Percentiles rank a stretch among this genome's conserved stretches.
These are phyloP conservation scores for Phytophthora fragariaefolia DNA, from an alignment of 352 stramenopile genomes.

Conservation along the genomic window DNA sequence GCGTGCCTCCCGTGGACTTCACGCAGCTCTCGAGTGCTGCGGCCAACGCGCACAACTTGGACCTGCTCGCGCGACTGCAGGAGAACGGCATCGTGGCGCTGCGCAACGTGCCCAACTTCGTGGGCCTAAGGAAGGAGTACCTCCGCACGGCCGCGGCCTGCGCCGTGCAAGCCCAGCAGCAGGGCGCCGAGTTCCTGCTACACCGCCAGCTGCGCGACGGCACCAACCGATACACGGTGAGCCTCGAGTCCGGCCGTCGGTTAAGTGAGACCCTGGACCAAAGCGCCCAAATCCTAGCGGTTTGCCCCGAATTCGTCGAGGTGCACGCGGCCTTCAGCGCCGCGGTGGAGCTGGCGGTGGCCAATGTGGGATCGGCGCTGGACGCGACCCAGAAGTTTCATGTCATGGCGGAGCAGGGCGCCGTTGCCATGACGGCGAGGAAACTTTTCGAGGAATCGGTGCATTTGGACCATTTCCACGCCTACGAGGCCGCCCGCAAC, in stretches of 20 bases:
- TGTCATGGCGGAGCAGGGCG: conserved; percentile 42
- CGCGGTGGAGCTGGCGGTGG: conserved; percentile 60
- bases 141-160: conserved; percentile 64
- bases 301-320: conserved; percentile 64
- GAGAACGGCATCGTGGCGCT: conserved; percentile 77
- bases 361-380: conserved; percentile 59
- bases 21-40: conserved; percentile 43
- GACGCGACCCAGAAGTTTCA: conserved; percentile 64
- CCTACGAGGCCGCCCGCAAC: conserved; percentile 53
- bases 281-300: conserved; percentile 47
- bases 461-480: conserved; percentile 85
- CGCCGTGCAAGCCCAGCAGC: conserved; percentile 51
- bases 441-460: conserved; percentile 71
- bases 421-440: conserved; percentile 52
- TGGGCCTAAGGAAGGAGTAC: conserved; percentile 55
- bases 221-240: conserved; percentile 81
- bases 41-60: conserved; percentile 38
- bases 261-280: conserved; percentile 39
- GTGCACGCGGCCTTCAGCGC: conserved; percentile 65
- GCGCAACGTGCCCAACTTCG: conserved; percentile 75
- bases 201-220: conserved; percentile 71
- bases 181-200: conserved; percentile 70
- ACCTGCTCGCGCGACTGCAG: conserved; percentile 63
- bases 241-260: conserved; percentile 58
- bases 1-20: conserved; percentile 67